Evolutionary conservation across 495 filamentous ascomycete genomes (phyloP).

Genomic region (Hyaloscypha hepaticicola): DNA sequence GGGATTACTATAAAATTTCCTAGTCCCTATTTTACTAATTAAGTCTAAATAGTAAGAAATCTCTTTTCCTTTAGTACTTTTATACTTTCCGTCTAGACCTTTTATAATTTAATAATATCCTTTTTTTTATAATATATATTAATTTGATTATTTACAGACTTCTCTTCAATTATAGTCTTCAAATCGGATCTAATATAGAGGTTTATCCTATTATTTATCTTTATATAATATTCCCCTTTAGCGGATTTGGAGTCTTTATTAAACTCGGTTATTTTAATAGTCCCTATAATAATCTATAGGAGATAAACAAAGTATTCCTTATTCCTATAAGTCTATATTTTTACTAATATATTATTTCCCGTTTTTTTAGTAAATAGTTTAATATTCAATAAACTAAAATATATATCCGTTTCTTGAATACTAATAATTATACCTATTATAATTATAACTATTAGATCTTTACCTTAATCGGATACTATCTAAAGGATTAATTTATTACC

Average conservation of each 20-base stretch:
- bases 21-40: background rate
- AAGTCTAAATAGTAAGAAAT: background rate
- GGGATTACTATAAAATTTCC: background rate
- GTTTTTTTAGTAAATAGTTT: conserved; percentile 2
- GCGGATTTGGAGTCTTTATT: background rate
- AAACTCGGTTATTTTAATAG: background rate
- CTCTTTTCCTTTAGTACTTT: background rate
- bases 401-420: background rate
- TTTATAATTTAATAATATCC: background rate
- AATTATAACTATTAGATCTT: background rate
- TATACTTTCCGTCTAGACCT: background rate
- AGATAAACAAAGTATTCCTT: background rate
- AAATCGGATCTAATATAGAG: background rate
- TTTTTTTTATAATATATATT: background rate
- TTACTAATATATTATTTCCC: background rate
- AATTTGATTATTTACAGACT: background rate
- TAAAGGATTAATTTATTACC: background rate
- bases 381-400: background rate
- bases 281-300: background rate
- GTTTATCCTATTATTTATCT: background rate
- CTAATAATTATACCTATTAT: background rate
- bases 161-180: background rate
- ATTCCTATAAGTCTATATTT: background rate
- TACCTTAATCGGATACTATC: background rate
- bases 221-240: background rate